phyloP scores from a whole-genome alignment of 2,329 filamentous ascomycete genomes.

The Coniella lustricola region DNA sequence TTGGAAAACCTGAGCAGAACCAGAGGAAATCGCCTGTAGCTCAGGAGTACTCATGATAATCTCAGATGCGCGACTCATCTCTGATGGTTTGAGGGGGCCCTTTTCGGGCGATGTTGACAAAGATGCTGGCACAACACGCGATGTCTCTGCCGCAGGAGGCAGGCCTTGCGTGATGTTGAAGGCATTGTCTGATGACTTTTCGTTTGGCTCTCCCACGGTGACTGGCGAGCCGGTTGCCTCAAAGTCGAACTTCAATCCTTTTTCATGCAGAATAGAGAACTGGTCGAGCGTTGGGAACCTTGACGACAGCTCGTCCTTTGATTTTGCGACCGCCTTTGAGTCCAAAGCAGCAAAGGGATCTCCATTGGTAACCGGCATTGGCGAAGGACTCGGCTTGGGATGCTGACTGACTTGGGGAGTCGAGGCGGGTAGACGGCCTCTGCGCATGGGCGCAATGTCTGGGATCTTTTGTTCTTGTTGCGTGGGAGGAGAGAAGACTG shows the following conservation, averaged over 20 bases:
- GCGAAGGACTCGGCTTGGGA: slow-evolving; percentile 57
- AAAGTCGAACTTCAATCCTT: slow-evolving; percentile 79
- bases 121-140: slow-evolving; percentile 24
- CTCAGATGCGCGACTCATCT: slow-evolving; percentile 54
- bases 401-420: slow-evolving; percentile 28
- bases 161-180: slow-evolving; percentile 50
- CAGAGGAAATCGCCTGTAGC: slow-evolving; percentile 48
- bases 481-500: slow-evolving; percentile 70
- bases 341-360: slow-evolving; percentile 93
- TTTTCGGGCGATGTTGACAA: slow-evolving; percentile 21
- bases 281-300: slow-evolving; percentile 89
- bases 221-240: slow-evolving; percentile 47
- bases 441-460: slow-evolving; percentile 87
- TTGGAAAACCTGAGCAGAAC: slow-evolving; percentile 28
- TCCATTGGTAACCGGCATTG: slow-evolving; percentile 58
- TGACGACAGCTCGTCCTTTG: slow-evolving; percentile 68
- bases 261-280: slow-evolving; percentile 83
- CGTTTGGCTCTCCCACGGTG: slow-evolving; percentile 57
- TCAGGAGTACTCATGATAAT: slow-evolving; percentile 59
- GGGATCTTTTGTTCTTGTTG: slow-evolving; percentile 69
- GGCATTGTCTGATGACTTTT: slow-evolving; percentile 62
- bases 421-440: slow-evolving; percentile 61
- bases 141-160: slow-evolving; percentile 23
- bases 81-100: slow-evolving; percentile 33
- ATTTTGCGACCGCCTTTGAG: slow-evolving; percentile 37